Percentiles rank a stretch among this genome's conserved stretches.
Evolutionary conservation across 257 asterid genomes (phyloP).

Genomic region (Gentiana dahurica): DNA sequence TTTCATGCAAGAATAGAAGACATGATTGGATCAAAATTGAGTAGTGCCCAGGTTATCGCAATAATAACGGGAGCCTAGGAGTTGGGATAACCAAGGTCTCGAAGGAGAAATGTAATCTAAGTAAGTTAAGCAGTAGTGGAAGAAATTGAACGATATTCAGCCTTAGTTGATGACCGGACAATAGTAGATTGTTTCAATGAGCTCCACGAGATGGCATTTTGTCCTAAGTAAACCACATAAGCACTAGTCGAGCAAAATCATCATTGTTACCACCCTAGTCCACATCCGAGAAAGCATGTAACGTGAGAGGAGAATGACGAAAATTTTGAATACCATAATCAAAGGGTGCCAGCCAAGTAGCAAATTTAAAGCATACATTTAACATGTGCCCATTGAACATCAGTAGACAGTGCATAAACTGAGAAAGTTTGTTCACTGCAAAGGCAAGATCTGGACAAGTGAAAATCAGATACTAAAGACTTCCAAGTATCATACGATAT

Average conservation of each 20-base stretch:
- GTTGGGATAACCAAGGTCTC: background rate
- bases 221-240: background rate
- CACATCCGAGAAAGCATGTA: background rate
- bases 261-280: background rate
- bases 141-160: background rate
- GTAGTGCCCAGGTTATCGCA: conserved; percentile 4
- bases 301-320: background rate
- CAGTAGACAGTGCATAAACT: too few species aligned
- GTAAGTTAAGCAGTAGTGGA: background rate
- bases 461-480: too few species aligned
- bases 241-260: background rate
- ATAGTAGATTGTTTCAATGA: background rate
- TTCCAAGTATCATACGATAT: too few species aligned
- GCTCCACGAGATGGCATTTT: background rate
- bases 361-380: too few species aligned
- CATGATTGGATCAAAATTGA: background rate
- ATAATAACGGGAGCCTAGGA: background rate
- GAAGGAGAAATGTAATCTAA: background rate
- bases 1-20: conserved; percentile 3
- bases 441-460: too few species aligned
- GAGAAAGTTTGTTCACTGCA: too few species aligned
- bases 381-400: too few species aligned
- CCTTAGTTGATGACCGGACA: conserved; percentile 3
- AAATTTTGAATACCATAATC: too few species aligned
- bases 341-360: too few species aligned